Conservation (phyloP, 2,329 filamentous ascomycete species). For the Scleromitrula shiraiana region DNA sequence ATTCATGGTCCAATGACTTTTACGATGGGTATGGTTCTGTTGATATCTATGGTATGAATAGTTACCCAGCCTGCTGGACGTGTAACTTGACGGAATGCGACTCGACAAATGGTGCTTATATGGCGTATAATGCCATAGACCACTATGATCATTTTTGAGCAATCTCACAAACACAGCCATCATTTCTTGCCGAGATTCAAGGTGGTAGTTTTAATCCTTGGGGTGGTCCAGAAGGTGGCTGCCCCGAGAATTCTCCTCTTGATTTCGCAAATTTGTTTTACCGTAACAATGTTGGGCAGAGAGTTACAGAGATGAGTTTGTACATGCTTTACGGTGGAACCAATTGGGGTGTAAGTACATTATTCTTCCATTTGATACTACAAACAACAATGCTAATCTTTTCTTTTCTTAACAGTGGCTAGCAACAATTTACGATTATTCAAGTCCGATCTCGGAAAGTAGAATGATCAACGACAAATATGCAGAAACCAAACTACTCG, state of each 20-base stretch:
- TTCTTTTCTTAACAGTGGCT: constrained; percentile 34
- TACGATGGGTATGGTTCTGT: constrained; percentile 47
- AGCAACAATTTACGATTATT: constrained; percentile 56
- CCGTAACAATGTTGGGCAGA: constrained; percentile 51
- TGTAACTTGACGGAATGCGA: constrained; percentile 55
- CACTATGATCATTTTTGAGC: constrained; percentile 28
- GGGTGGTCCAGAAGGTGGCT: constrained; percentile 43
- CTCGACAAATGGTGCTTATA: constrained; percentile 47
- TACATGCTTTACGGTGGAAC: constrained; percentile 62
- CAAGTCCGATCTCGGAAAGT: constrained; percentile 41
- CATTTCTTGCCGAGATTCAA: constrained; percentile 52
- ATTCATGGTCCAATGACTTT: constrained; percentile 54
- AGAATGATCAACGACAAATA: constrained; percentile 50
- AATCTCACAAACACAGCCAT: constrained; percentile 28
- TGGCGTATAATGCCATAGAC: constrained; percentile 39
- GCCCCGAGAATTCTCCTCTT: constrained; percentile 42
- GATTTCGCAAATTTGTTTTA: constrained; percentile 59
- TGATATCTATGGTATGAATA: constrained; percentile 45
- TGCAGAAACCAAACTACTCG: constrained; percentile 54
- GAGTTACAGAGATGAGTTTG: constrained; percentile 50
- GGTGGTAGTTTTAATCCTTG: constrained; percentile 54
- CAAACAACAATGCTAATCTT: not conserved
- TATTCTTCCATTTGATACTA: not conserved
- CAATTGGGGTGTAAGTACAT: constrained; percentile 37
- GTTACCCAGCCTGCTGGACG: constrained; percentile 52